These are phyloP conservation scores for Pholiota adiposa DNA, from an alignment of 1,284 basidiomycete species.

Conservation along the genomic window DNA sequence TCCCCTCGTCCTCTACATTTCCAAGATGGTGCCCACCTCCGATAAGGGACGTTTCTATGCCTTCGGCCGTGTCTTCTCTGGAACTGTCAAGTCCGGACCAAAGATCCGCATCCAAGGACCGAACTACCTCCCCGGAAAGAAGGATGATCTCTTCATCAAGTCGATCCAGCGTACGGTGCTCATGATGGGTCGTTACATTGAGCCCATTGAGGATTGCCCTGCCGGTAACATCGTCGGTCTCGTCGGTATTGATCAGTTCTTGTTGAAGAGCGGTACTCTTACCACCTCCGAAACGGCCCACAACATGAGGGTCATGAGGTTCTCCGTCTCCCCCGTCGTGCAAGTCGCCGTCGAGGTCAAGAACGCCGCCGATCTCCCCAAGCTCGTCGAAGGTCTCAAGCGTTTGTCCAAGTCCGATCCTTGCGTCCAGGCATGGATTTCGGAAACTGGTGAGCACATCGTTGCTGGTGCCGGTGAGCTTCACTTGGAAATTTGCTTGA, in stretches of 20 bases:
- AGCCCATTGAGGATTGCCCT: slow-evolving; percentile 99
- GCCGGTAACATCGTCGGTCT: slow-evolving; percentile 99
- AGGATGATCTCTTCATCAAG: slow-evolving; percentile 98
- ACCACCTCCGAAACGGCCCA: slow-evolving; percentile 98
- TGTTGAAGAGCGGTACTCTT: slow-evolving; percentile 99
- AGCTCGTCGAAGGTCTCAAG: slow-evolving; percentile 99
- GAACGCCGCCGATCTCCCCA: slow-evolving; percentile 98
- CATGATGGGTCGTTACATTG: slow-evolving; percentile 99
- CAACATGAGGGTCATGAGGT: slow-evolving; percentile 99
- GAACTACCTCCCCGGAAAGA: slow-evolving; percentile 99
- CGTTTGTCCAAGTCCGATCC: slow-evolving; percentile 99
- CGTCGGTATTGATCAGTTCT: slow-evolving; percentile 99
- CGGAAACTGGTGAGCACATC: slow-evolving; percentile 96
- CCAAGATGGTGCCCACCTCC: slow-evolving; percentile 99
- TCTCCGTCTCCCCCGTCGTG: slow-evolving; percentile 99
- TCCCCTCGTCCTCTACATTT: slow-evolving; percentile 98
- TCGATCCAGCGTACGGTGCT: slow-evolving; percentile 98
- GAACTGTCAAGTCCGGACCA: slow-evolving; percentile 95
- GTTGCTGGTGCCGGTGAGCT: slow-evolving; percentile 99
- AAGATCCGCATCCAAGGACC: slow-evolving; percentile 99
- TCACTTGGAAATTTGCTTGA: slow-evolving; percentile 99
- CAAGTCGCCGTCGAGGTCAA: slow-evolving; percentile 99
- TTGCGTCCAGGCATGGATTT: slow-evolving; percentile 97
- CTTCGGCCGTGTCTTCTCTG: slow-evolving; percentile 99
- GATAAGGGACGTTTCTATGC: slow-evolving; percentile 99